phyloP scores from a whole-genome alignment of 306 rosid genomes.

The Ormosia emarginata region DNA sequence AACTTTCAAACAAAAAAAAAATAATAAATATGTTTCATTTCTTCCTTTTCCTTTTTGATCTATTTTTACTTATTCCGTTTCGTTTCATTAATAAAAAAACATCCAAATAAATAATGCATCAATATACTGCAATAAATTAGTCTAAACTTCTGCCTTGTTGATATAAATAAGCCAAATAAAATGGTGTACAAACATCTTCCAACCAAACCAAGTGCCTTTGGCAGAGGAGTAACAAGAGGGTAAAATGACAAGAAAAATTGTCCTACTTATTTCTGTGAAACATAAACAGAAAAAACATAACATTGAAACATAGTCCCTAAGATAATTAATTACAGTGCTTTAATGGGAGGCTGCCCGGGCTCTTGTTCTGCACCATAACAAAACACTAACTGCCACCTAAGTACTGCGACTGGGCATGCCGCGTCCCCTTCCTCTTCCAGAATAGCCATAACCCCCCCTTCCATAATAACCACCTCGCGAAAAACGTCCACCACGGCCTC shows the following conservation, averaged over 20 bases:
- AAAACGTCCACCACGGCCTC: slow-evolving; percentile 73
- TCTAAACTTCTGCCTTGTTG: slow-evolving; percentile 5
- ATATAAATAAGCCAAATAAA: neutral
- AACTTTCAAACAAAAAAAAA: no score
- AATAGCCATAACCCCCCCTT: slow-evolving; percentile 52
- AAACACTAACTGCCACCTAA: slow-evolving; percentile 24
- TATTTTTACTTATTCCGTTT: no score
- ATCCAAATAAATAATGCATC: no score
- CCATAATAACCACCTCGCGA: slow-evolving; percentile 77
- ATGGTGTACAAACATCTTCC: slow-evolving; percentile 5
- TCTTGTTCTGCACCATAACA: slow-evolving; percentile 26
- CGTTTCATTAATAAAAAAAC: no score
- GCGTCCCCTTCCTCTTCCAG: slow-evolving; percentile 79
- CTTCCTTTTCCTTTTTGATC: no score
- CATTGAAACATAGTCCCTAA: slow-evolving; percentile 10
- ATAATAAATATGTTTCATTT: no score
- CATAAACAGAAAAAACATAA: slow-evolving; percentile 7
- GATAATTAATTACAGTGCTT: slow-evolving; percentile 14
- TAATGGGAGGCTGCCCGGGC: neutral
- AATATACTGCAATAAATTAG: neutral
- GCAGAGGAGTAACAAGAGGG: slow-evolving; percentile 17
- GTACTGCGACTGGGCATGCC: slow-evolving; percentile 38
- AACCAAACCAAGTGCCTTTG: slow-evolving; percentile 7
- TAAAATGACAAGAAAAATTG: slow-evolving; percentile 14
- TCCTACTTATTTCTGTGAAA: slow-evolving; percentile 44